Evolutionary conservation across 2,329 filamentous ascomycete genomes (phyloP).

Genomic region (Penicillium sclerotigenum): DNA sequence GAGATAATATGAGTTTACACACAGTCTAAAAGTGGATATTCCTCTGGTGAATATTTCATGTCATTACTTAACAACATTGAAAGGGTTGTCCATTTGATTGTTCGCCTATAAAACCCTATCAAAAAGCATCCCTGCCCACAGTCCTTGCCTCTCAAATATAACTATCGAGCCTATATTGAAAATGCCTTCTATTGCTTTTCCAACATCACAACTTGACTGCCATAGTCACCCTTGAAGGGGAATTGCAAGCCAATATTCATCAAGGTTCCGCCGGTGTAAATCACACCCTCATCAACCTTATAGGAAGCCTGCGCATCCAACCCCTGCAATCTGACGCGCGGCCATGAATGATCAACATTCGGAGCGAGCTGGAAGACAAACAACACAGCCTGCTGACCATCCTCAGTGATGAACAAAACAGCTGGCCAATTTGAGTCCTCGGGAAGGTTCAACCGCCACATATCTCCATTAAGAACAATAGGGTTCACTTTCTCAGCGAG

Average conservation of each 20-base stretch:
- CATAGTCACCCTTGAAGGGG: constrained; percentile 52
- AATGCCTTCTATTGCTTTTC: constrained; percentile 40
- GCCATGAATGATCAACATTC: constrained; percentile 52
- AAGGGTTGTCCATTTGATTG: not conserved
- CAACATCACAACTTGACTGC: constrained; percentile 57
- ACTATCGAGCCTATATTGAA: not conserved
- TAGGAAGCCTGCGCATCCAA: constrained; percentile 56
- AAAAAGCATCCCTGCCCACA: not conserved
- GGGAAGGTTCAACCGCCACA: constrained; percentile 59
- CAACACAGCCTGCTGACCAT: constrained; percentile 51
- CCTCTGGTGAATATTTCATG: not conserved
- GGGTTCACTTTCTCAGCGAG: constrained; percentile 58
- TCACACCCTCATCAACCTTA: constrained; percentile 50
- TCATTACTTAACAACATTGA: no score
- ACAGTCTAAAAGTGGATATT: not conserved
- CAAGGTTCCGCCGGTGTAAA: constrained; percentile 57
- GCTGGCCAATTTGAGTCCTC: constrained; percentile 62
- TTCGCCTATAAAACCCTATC: not conserved
- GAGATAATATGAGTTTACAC: not conserved
- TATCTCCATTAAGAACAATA: constrained; percentile 56
- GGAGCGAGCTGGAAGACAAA: constrained; percentile 61
- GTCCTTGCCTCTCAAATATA: not conserved
- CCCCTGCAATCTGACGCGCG: constrained; percentile 55
- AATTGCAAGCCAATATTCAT: constrained; percentile 62
- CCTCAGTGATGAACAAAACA: constrained; percentile 56